phyloP scores from a whole-genome alignment of 192 early-diverging fungal species.

The Kappamyces sp. region DNA sequence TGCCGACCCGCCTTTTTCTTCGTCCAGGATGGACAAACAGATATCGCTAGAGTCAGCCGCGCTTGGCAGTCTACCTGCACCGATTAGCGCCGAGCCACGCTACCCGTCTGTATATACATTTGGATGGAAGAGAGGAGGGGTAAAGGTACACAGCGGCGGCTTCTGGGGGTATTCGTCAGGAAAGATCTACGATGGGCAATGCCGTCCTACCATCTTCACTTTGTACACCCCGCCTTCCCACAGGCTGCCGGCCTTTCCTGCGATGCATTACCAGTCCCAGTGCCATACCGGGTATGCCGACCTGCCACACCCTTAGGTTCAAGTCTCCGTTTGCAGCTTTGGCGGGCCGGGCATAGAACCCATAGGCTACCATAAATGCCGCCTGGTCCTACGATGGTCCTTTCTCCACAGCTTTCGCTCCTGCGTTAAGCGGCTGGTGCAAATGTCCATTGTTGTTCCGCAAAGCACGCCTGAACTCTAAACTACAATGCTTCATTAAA shows the following conservation, averaged over 20 bases:
- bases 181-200: conserved; percentile 40
- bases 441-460: no score
- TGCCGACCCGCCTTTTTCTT: conserved; percentile 11
- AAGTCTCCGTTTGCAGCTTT: conserved; percentile 74
- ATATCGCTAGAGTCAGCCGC: conserved; percentile 93
- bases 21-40: conserved; percentile 93
- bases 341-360: conserved; percentile 85
- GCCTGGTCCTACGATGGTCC: conserved; percentile 62
- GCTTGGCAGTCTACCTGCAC: conserved; percentile 62
- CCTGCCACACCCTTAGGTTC: conserved; percentile 81
- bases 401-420: conserved; percentile 97
- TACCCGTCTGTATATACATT: not conserved
- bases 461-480: no score
- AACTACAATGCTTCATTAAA: no score
- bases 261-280: conserved; percentile 1
- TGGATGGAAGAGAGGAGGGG: conserved; percentile 11
- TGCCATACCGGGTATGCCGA: conserved; percentile 65
- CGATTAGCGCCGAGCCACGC: conserved; percentile 14
- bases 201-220: conserved; percentile 41
- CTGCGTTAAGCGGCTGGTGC: conserved; percentile 58
- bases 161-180: conserved; percentile 85
- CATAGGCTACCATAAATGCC: conserved; percentile 39
- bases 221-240: conserved; percentile 93
- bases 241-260: conserved; percentile 37
- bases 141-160: conserved; percentile 72